These are phyloP conservation scores for Olyra latifolia DNA, from an alignment of 176 grass and related monocot genomes.

Conservation along the genomic window DNA sequence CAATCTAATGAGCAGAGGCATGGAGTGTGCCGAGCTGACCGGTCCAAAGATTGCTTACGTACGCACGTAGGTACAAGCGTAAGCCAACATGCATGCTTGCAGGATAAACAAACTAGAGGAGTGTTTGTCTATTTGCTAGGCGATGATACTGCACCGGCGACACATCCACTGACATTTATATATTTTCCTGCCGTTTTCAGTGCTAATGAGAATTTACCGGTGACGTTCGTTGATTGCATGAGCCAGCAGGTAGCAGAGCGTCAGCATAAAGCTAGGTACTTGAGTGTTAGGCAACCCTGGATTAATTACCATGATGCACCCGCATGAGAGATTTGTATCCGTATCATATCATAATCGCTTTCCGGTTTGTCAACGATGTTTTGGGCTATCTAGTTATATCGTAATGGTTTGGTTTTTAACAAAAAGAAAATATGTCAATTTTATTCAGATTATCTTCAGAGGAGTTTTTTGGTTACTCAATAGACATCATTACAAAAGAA, in stretches of 20 bases:
- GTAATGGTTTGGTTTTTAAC: too few species aligned
- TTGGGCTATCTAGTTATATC: too few species aligned
- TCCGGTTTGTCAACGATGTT: too few species aligned
- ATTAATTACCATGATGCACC: neutral
- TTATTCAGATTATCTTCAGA: too few species aligned
- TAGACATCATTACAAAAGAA: too few species aligned
- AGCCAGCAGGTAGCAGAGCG: neutral
- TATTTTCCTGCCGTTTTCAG: neutral
- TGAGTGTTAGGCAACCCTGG: neutral
- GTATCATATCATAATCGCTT: neutral
- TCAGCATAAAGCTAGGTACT: neutral
- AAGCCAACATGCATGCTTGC: neutral
- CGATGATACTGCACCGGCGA: neutral
- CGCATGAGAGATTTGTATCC: neutral
- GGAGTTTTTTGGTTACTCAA: too few species aligned
- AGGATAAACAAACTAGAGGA: neutral
- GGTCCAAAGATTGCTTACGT: neutral
- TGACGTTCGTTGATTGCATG: neutral
- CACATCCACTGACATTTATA: neutral
- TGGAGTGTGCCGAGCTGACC: neutral
- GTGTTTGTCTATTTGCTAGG: neutral
- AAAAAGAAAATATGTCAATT: too few species aligned
- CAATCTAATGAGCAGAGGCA: neutral
- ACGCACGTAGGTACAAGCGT: neutral
- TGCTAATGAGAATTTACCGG: neutral